These are phyloP conservation scores for Eucalyptus cladocalyx DNA, from an alignment of 345 rosid genomes.

Conservation along the genomic window DNA sequence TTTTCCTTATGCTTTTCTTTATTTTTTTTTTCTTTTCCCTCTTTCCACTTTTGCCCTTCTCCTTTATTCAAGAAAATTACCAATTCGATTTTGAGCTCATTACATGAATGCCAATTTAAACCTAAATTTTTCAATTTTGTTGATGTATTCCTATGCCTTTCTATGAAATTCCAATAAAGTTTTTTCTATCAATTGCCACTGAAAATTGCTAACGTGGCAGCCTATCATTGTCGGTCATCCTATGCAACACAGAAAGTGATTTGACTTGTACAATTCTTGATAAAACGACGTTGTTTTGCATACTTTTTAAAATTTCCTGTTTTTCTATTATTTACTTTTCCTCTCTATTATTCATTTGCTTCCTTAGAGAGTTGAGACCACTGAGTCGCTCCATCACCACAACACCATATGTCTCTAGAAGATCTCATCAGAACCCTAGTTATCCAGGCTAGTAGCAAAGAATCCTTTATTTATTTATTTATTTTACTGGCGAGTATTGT, in stretches of 20 bases:
- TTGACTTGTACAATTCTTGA: too few species aligned
- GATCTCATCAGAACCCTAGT: too few species aligned
- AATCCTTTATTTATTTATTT: background rate
- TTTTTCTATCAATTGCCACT: background rate
- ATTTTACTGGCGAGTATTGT: too few species aligned
- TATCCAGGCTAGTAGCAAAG: background rate
- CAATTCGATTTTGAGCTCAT: background rate
- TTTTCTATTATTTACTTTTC: too few species aligned
- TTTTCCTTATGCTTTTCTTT: background rate
- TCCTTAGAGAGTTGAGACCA: too few species aligned
- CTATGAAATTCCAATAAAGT: background rate
- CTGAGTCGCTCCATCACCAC: rapidly evolving
- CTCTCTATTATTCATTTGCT: too few species aligned
- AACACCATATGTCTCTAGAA: too few species aligned
- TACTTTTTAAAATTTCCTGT: too few species aligned
- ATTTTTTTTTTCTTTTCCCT: background rate
- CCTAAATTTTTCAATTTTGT: background rate
- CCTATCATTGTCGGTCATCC: too few species aligned
- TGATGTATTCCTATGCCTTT: rapidly evolving
- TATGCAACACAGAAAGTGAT: rapidly evolving
- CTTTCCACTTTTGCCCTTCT: background rate
- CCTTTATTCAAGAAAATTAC: background rate
- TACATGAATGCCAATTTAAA: too few species aligned
- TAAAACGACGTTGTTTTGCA: too few species aligned
- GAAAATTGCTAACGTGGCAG: rapidly evolving